Conservation (phyloP, 306 rosid species). For the Quercus ilex region DNA sequence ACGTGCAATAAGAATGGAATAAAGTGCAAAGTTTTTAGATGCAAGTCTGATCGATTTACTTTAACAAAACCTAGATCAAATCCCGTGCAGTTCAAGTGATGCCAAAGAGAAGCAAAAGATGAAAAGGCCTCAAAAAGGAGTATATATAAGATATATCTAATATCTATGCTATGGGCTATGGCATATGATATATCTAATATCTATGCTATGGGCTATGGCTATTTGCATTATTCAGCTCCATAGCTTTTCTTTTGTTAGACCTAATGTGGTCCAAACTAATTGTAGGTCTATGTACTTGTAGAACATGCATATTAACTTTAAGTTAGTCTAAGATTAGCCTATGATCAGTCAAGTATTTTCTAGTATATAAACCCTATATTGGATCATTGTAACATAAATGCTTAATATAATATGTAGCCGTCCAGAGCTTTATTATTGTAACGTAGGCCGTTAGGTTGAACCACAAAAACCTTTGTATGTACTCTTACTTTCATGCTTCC, state of each 20-base stretch:
- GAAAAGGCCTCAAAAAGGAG: conserved; percentile 23
- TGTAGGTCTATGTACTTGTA: too few species aligned
- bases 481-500: too few species aligned
- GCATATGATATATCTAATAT: neutral
- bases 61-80: conserved; percentile 24
- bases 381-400: too few species aligned
- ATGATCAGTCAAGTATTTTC: too few species aligned
- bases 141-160: neutral
- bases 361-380: too few species aligned
- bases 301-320: too few species aligned
- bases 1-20: conserved; percentile 61
- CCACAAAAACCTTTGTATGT: too few species aligned
- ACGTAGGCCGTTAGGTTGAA: fast-evolving
- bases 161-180: neutral
- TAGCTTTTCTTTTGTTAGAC: neutral
- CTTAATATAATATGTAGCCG: too few species aligned
- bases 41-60: conserved; percentile 26
- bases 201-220: conserved; percentile 5
- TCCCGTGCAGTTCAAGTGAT: conserved; percentile 70
- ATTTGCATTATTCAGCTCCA: conserved; percentile 28
- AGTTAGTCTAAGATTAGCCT: too few species aligned
- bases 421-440: too few species aligned
- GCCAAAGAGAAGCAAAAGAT: conserved; percentile 16
- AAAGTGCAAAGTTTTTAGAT: conserved; percentile 47
- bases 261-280: too few species aligned